Base-by-base conservation (phyloP, 1,284 basidiomycete species). In the Schizopora paradoxa region DNA sequence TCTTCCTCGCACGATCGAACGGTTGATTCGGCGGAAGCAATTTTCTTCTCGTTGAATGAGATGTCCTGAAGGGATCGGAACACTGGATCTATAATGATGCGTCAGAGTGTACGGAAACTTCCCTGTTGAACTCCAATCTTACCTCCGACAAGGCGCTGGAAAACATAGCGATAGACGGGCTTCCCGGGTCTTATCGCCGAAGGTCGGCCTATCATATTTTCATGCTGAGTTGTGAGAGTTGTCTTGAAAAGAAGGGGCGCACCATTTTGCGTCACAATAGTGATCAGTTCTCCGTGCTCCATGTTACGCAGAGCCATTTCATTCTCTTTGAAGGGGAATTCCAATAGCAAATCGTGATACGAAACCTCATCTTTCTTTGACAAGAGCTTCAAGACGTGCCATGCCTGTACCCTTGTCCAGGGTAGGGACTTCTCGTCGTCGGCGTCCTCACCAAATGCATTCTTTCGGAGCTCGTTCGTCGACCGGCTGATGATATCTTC, bases 291-390 rank as follows among this genome's bases (percentile, higher is more conserved):
- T 4, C 87, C 84, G 55, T 90, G 86, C 60, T 97, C 95, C 77
- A 99, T 82, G 21, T 76, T 79, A 53, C 91, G 78, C 51, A 99
- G 62, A 4, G 89, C 74, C 10, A 70, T 67, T 60, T 97, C 93
- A 56, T 93, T 84, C 14, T 87, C 90, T 62, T 93, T 96, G 80
- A 96, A 98, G 1, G 90, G 91, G 60, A 86, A 87, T 43, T 90
- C 84, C 47, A 87, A 66, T 44, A 99, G 68, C 6, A 91, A 70
- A 31, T 91, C 81, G 49, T 91, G 81, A 62, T 97, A 98, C 7
- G 86, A 73, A 43, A 89, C 85, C 73, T 95, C 89, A 13, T 77
- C 66, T 38, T 76, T 70, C 50, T 74, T 73, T 0, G 91, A 76
- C 16, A 99, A 73, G 23, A 74, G 70, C 56, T 82, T 86, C 49